These are phyloP conservation scores for Limtongia smithiae DNA, from an alignment of 805 yeast species.

Conservation along the genomic window DNA sequence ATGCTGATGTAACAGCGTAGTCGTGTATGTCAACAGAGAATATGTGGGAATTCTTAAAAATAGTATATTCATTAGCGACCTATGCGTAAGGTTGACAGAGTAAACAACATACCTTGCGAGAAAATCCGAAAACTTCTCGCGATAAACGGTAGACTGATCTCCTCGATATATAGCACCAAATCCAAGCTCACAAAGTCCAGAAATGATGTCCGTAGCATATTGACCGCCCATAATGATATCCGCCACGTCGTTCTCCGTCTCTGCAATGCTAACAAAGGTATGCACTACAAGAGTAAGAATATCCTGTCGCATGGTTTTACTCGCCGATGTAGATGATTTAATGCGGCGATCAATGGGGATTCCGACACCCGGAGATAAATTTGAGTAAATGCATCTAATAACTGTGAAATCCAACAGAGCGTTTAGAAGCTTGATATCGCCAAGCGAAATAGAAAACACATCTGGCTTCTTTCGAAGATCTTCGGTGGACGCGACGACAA, in stretches of 20 bases:
- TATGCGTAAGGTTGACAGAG: neutral
- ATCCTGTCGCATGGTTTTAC: slow-evolving; percentile 3
- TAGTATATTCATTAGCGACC: neutral
- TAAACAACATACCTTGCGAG: slow-evolving; percentile 8
- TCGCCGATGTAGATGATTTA: slow-evolving; percentile 32
- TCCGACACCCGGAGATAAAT: slow-evolving; percentile 54
- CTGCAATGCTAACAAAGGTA: slow-evolving; percentile 25
- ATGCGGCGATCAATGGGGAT: slow-evolving; percentile 62
- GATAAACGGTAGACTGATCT: neutral
- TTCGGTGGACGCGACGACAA: slow-evolving; percentile 20
- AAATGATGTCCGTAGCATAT: slow-evolving; percentile 33
- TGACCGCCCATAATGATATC: slow-evolving; percentile 35
- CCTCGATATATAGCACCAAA: slow-evolving; percentile 24
- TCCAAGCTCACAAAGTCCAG: slow-evolving; percentile 33
- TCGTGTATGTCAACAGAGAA: slow-evolving; percentile 58
- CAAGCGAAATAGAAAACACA: slow-evolving; percentile 60
- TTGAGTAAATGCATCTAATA: slow-evolving; percentile 67
- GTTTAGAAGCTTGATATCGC: slow-evolving; percentile 76
- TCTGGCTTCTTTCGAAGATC: slow-evolving; percentile 25
- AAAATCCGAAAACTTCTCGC: slow-evolving; percentile 7
- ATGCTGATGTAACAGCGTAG: slow-evolving; percentile 52
- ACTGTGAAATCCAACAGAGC: slow-evolving; percentile 61
- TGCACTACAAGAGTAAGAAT: slow-evolving; percentile 18
- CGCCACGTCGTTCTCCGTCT: slow-evolving; percentile 32
- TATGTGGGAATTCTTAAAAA: slow-evolving; percentile 50